Evolutionary conservation across 805 yeast genomes (phyloP), one percentile per base, ranked within the genome.

Genomic region (Debaryomyces hansenii): DNA sequence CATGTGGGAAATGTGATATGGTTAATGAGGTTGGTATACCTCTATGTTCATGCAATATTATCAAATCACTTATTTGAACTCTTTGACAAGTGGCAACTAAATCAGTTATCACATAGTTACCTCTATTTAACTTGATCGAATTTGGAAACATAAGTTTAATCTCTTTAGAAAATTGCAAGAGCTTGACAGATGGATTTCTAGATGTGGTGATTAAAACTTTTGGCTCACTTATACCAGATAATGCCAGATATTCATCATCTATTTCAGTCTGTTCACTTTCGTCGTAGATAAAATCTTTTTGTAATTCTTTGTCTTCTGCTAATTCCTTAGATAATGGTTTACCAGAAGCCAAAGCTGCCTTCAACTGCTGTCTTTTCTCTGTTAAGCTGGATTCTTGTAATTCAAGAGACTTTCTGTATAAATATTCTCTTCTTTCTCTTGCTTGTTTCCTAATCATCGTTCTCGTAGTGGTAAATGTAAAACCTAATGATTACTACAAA

Each of bases 21-120:
- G 98, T 92, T 49, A 94, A 60, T 1, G 97, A 88, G 0, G 97
- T 91, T 43, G 99, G 99, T 0, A 89, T 92, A 80, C 99, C 99
- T 69, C 99, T 79, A 68, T 94, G 99, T 64, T 94, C 99, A 64
- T 94, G 98, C 18, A 94, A 69, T 3, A 94, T 78, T 20, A 94
- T 74, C 55, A 94, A 69, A 64, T 94, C 99, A 1, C 94, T 85
- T 8, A 92, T 82, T 14, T 87, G 87, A 0, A 92, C 83, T 44
- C 84, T 71, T 48, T 86, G 80, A 67, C 97, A 90, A 0, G 96
- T 89, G 40, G 84, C 80, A 3, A 90, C 96, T 39, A 94, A 70
- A 42, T 86, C 85, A 1, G 96, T 85, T 75, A 94, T 81, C 45
- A 94, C 79, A 49, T 91, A 85, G 57, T 85, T 88, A 78, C 99